phyloP scores from a whole-genome alignment of 2,329 filamentous ascomycete genomes.

The Fusarium musae region DNA sequence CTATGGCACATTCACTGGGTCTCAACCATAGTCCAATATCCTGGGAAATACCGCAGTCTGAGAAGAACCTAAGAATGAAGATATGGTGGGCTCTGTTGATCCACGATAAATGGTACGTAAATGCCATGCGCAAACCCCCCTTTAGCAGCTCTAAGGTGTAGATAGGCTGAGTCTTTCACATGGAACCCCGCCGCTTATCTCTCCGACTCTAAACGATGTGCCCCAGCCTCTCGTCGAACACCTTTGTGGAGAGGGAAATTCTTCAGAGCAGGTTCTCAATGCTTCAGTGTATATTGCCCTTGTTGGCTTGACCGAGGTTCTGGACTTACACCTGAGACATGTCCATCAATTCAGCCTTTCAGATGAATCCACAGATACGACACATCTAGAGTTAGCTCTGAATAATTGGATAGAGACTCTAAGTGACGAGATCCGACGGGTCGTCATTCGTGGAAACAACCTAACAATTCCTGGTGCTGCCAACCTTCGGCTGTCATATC shows the following conservation, averaged over 20 bases:
- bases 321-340: conserved; percentile 47
- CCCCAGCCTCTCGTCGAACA: conserved; percentile 54
- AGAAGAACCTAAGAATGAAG: conserved; percentile 62
- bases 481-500: conserved; percentile 63
- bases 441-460: conserved; percentile 56
- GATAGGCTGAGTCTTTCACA: conserved; percentile 62
- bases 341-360: conserved; percentile 50
- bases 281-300: conserved; percentile 58
- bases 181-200: conserved; percentile 62
- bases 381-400: conserved; percentile 52
- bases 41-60: conserved; percentile 63
- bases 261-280: conserved; percentile 35
- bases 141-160: background rate
- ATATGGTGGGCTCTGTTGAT: conserved; percentile 68
- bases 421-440: conserved; percentile 49
- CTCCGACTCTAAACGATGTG: conserved; percentile 59
- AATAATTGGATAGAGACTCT: conserved; percentile 59
- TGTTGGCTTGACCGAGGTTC: conserved; percentile 55
- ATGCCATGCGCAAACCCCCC: rapidly evolving
- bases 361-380: conserved; percentile 39
- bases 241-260: conserved; percentile 42
- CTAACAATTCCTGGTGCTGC: conserved; percentile 57
- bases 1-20: conserved; percentile 64
- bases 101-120: conserved; percentile 63
- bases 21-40: conserved; percentile 62